A percentile compares a stretch with the other conserved stretches of the same genome.
These are phyloP conservation scores for Neophaeococcomyces aloes DNA, from an alignment of 2,329 filamentous ascomycete species.

Conservation along the genomic window DNA sequence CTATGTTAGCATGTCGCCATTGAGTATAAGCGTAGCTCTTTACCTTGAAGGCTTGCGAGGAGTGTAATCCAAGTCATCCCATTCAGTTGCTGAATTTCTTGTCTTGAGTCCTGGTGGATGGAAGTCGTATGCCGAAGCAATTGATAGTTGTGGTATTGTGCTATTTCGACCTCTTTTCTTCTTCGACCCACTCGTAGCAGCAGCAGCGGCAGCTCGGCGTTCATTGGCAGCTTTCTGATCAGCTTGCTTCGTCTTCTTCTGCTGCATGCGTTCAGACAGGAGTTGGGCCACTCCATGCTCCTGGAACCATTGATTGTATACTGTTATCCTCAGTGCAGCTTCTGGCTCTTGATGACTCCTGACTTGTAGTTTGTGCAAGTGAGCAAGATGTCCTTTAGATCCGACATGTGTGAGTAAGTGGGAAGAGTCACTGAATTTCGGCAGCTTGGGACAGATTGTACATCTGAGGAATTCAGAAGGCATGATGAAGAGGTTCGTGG, in stretches of 20 bases:
- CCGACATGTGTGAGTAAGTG: constrained; percentile 86
- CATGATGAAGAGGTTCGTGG: constrained; percentile 19
- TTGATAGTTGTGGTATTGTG: neutral
- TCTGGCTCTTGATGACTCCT: constrained; percentile 55
- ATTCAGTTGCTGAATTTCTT: neutral
- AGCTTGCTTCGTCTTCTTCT: constrained; percentile 60
- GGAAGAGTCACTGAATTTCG: constrained; percentile 78
- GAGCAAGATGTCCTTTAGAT: constrained; percentile 82
- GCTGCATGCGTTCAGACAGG: constrained; percentile 65
- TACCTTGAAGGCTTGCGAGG: constrained; percentile 14
- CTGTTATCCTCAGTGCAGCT: constrained; percentile 52
- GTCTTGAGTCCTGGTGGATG: neutral
- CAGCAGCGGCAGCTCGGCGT: neutral
- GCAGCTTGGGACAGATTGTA: constrained; percentile 69
- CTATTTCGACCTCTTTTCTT: neutral
- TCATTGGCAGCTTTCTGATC: constrained; percentile 13
- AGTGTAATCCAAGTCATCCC: constrained; percentile 15
- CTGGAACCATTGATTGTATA: constrained; percentile 71
- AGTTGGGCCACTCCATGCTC: constrained; percentile 59
- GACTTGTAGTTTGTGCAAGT: constrained; percentile 72
- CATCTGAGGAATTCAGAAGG: constrained; percentile 42
- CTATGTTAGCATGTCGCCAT: constrained; percentile 1
- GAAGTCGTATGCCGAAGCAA: neutral
- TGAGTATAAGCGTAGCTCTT: neutral
- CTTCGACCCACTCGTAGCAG: neutral